Conservation (phyloP, 805 yeast species). For the Lachancea kluyveri region DNA sequence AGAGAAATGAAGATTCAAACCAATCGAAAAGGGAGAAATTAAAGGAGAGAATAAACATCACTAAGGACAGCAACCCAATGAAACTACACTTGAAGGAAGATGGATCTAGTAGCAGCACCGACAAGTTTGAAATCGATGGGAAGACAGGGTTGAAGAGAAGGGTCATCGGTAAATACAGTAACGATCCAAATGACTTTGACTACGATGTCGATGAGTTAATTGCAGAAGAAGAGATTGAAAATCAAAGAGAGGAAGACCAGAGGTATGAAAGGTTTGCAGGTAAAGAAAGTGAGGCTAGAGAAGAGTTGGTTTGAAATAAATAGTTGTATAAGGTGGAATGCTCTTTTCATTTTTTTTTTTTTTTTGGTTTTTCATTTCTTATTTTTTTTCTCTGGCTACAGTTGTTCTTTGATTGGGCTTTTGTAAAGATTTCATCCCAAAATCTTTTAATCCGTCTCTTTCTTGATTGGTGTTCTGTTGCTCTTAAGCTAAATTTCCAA, state of each 20-base stretch:
- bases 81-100: constrained; percentile 19
- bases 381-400: too few relatives aligned
- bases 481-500: too few relatives aligned
- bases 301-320: constrained; percentile 19
- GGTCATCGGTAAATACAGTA: constrained; percentile 21
- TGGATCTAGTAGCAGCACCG: constrained; percentile 9
- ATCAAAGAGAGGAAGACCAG: constrained; percentile 14
- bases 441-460: too few relatives aligned
- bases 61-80: constrained; percentile 12
- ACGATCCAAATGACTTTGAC: constrained; percentile 41
- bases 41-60: constrained; percentile 6
- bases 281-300: constrained; percentile 18
- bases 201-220: constrained; percentile 44
- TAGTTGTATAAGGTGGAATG: background rate
- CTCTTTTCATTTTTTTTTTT: too few relatives aligned
- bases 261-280: constrained; percentile 18
- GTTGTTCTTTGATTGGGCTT: too few relatives aligned
- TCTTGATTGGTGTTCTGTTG: too few relatives aligned
- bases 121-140: constrained; percentile 19
- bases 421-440: too few relatives aligned
- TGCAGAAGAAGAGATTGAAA: constrained; percentile 28
- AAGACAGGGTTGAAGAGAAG: constrained; percentile 28
- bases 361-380: too few relatives aligned
- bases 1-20: background rate
- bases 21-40: constrained; percentile 7